These are phyloP conservation scores for Zygosaccharomyces bailii DNA, from an alignment of 805 yeast genomes.

Conservation along the genomic window DNA sequence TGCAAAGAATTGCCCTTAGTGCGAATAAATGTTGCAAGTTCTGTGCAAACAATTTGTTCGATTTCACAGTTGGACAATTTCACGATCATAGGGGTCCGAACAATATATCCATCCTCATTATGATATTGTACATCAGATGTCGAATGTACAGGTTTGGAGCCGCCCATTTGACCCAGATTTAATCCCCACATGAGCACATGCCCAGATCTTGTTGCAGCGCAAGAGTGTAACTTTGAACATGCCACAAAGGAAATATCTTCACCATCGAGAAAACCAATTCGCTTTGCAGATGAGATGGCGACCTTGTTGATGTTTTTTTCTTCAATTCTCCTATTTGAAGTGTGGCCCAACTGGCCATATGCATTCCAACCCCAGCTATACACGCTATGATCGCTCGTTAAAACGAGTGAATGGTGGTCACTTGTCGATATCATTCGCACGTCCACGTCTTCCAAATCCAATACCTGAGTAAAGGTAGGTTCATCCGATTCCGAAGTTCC, in stretches of 20 bases:
- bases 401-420: conserved; percentile 63
- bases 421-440: conserved; percentile 47
- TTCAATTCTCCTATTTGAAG: conserved; percentile 32
- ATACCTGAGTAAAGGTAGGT: conserved; percentile 44
- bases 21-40: conserved; percentile 64
- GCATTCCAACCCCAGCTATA: conserved; percentile 79
- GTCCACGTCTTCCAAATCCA: conserved; percentile 36
- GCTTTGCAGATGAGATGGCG: conserved; percentile 28
- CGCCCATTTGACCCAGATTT: conserved; percentile 78
- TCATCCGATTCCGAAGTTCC: conserved; percentile 40
- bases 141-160: conserved; percentile 37
- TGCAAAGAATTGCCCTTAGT: conserved; percentile 58
- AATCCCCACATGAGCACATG: conserved; percentile 69
- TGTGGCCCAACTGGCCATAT: conserved; percentile 62
- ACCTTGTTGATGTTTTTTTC: conserved; percentile 27
- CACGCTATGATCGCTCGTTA: conserved; percentile 51
- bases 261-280: conserved; percentile 21
- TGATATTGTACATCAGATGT: conserved; percentile 44
- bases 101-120: conserved; percentile 40
- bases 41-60: conserved; percentile 58
- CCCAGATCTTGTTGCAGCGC: conserved; percentile 50
- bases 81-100: conserved; percentile 19
- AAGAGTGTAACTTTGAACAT: conserved; percentile 67
- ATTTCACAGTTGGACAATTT: conserved; percentile 36
- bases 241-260: conserved; percentile 43